phyloP scores from a whole-genome alignment of 2,329 filamentous ascomycete species.

The Fusarium sp. region DNA sequence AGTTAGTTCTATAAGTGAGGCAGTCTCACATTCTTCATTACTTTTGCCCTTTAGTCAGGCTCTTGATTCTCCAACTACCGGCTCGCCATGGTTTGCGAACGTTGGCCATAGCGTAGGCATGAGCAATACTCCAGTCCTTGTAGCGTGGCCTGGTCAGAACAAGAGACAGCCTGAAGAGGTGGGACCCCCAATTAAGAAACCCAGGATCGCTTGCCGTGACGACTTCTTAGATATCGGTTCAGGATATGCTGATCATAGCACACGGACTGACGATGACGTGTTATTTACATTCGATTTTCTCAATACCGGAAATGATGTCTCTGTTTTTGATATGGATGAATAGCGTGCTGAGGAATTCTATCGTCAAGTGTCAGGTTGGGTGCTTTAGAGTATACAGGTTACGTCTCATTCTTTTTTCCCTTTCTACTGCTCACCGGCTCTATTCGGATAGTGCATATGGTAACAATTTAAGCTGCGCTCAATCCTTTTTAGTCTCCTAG shows the following conservation, averaged over 20 bases:
- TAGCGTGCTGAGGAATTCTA: slow-evolving; percentile 2
- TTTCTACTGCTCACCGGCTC: not conserved
- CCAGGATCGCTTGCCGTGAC: slow-evolving; percentile 36
- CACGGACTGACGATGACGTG: slow-evolving; percentile 34
- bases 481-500: not conserved
- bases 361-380: not conserved
- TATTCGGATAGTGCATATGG: not conserved
- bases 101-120: slow-evolving; percentile 1
- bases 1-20: slow-evolving; percentile 27
- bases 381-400: not conserved
- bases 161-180: slow-evolving; percentile 39
- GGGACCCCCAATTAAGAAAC: slow-evolving; percentile 36
- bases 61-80: slow-evolving; percentile 25
- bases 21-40: slow-evolving; percentile 28
- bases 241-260: slow-evolving; percentile 37
- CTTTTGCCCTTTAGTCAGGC: slow-evolving; percentile 40
- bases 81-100: slow-evolving; percentile 32
- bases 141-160: slow-evolving; percentile 39
- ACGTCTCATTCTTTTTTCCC: not conserved
- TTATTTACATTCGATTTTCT: slow-evolving; percentile 46
- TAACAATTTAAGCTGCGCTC: not conserved
- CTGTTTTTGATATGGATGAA: slow-evolving; percentile 44
- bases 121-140: slow-evolving; percentile 1
- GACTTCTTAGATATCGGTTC: slow-evolving; percentile 43
- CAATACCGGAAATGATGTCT: slow-evolving; percentile 35